Evolutionary conservation across 768 basidiomycete species (phyloP), one percentile per base, ranked within the genome.

Genomic region (Auricularia sp.): DNA sequence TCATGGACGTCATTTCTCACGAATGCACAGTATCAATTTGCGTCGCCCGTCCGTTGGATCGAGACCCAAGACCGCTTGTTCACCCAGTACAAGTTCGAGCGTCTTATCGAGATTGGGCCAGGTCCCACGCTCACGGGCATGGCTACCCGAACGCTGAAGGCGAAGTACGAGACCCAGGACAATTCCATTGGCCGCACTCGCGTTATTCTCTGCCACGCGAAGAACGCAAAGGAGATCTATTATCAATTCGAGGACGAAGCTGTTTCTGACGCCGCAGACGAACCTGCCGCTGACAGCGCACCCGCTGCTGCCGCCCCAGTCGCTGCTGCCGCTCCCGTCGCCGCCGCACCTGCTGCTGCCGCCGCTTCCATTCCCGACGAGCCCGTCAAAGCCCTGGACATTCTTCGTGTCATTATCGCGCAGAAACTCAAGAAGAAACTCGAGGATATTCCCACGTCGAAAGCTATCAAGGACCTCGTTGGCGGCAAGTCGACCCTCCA

Each of bases 41-140:
- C 96, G 0, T 98, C 96, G 1, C 95, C 97, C 6, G 96, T 99
- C 21, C 90, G 95, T 62, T 99, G 97, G 97, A 99, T 99, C 71
- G 92, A 98, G 79, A 99, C 96, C 0, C 97, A 99, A 73, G 97
- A 99, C 71, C 83, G 90, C 33, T 83, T 99, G 65, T 99, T 99
- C 80, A 83, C 81, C 10, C 76, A 86, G 8, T 97, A 86, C 80
- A 80, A 81, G 56, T 97, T 97, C 71, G 96, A 98, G 76, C 87
- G 97, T 16, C 82, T 98, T 71, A 89, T 99, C 70, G 97, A 99
- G 74, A 79, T 99, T 63, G 97, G 97, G 37, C 97, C 97, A 47
- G 94, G 94, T 3, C 97, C 97, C 1, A 98, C 94, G 10, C 83
- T 99, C 63, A 93, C 92, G 10, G 96, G 94, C 39, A 96, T 96